Percentiles rank a stretch among this genome's conserved stretches.
phyloP scores from a whole-genome alignment of 495 filamentous ascomycete genomes.

The Hypoxylon cercidicola region DNA sequence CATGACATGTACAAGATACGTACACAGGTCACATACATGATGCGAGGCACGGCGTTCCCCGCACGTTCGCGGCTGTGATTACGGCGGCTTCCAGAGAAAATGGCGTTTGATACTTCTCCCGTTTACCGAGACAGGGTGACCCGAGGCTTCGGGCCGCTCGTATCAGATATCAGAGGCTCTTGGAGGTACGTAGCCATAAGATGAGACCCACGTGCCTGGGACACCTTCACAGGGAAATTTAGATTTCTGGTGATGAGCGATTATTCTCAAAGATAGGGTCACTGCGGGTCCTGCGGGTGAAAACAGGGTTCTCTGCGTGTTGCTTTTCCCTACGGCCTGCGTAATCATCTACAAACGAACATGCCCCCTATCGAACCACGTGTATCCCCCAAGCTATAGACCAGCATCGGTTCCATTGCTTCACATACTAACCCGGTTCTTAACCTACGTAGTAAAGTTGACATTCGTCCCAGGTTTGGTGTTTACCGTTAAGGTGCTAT shows the following conservation, averaged over 20 bases:
- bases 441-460: constrained; percentile 31
- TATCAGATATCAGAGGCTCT: constrained; percentile 24
- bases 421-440: not conserved
- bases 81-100: constrained; percentile 20
- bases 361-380: constrained; percentile 10
- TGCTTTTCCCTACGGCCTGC: constrained; percentile 22
- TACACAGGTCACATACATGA: constrained; percentile 35
- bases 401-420: not conserved
- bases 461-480: constrained; percentile 52
- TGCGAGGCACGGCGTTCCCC: constrained; percentile 38
- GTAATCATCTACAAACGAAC: constrained; percentile 14
- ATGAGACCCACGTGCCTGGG: constrained; percentile 19
- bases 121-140: constrained; percentile 23
- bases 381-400: constrained; percentile 18
- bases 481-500: constrained; percentile 50
- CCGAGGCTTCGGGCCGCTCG: constrained; percentile 27
- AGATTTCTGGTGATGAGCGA: constrained; percentile 23
- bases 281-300: constrained; percentile 22
- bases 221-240: constrained; percentile 3
- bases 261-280: constrained; percentile 12
- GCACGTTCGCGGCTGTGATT: constrained; percentile 20
- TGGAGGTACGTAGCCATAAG: constrained; percentile 24
- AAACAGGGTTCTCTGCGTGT: constrained; percentile 17
- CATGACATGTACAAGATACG: constrained; percentile 6
- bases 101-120: constrained; percentile 16